Conservation (phyloP, 768 basidiomycete species). For the Myochromella boudieri region DNA sequence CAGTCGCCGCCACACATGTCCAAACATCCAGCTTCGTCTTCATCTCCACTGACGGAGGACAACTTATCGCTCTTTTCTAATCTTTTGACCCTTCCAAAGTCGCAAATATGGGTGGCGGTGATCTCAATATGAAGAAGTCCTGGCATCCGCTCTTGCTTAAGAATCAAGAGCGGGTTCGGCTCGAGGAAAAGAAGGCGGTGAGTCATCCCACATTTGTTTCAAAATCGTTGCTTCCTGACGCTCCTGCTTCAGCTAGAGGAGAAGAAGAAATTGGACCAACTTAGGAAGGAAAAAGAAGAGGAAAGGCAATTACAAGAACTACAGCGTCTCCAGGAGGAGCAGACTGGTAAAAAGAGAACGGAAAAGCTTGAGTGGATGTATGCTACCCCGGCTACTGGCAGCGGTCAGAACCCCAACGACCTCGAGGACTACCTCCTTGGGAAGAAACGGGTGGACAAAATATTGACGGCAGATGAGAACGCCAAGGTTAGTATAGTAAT, state of each 20-base stretch:
- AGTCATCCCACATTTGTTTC: constrained; percentile 26
- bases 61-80: constrained; percentile 1
- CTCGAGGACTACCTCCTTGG: constrained; percentile 96
- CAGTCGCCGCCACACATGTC: constrained; percentile 11
- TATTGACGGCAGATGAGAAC: constrained; percentile 88
- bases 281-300: constrained; percentile 97
- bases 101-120: constrained; percentile 94
- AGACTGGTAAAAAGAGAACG: constrained; percentile 91
- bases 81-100: constrained; percentile 14
- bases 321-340: constrained; percentile 91
- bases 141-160: constrained; percentile 98
- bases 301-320: constrained; percentile 96
- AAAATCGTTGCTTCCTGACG: constrained; percentile 11
- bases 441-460: constrained; percentile 97
- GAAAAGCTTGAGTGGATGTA: constrained; percentile 99
- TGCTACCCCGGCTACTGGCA: constrained; percentile 94
- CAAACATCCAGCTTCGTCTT: constrained; percentile 11
- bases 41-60: background rate
- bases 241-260: constrained; percentile 77
- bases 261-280: constrained; percentile 96
- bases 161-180: constrained; percentile 99
- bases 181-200: constrained; percentile 96
- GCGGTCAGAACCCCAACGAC: constrained; percentile 82
- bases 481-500: constrained; percentile 61
- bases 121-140: constrained; percentile 99